phyloP scores from a whole-genome alignment of 1,284 basidiomycete genomes.

The Austroboletus novae-zelandiae region DNA sequence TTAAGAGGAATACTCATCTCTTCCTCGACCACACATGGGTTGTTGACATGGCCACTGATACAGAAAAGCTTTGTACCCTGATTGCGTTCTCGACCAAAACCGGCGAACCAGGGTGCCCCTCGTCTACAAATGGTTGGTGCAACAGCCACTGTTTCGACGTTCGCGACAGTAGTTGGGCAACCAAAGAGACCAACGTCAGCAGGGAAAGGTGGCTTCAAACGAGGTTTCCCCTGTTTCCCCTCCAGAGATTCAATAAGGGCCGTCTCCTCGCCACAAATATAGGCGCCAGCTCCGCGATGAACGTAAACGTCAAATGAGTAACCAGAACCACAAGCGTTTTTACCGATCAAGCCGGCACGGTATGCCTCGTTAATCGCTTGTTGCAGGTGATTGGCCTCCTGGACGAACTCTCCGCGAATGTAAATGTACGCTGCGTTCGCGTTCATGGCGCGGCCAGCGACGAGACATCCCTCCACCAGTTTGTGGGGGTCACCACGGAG shows the following conservation, averaged over 20 bases:
- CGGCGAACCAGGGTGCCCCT: slow-evolving; percentile 90
- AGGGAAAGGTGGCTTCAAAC: slow-evolving; percentile 99
- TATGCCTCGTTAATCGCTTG: slow-evolving; percentile 97
- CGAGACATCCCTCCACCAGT: slow-evolving; percentile 95
- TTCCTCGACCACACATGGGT: slow-evolving; percentile 97
- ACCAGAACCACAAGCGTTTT: slow-evolving; percentile 89
- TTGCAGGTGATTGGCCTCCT: slow-evolving; percentile 92
- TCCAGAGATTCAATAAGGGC: slow-evolving; percentile 96
- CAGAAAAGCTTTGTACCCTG: slow-evolving; percentile 96
- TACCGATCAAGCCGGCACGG: slow-evolving; percentile 87
- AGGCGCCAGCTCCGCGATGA: slow-evolving; percentile 96
- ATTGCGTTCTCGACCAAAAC: slow-evolving; percentile 91
- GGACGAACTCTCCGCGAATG: slow-evolving; percentile 97
- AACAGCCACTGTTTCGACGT: slow-evolving; percentile 97
- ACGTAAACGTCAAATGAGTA: slow-evolving; percentile 97
- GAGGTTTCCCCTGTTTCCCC: slow-evolving; percentile 97
- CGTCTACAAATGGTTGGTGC: slow-evolving; percentile 95
- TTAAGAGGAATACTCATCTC: slow-evolving; percentile 97
- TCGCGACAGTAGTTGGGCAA: slow-evolving; percentile 96
- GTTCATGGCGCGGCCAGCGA: slow-evolving; percentile 98
- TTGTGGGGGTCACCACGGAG: slow-evolving; percentile 98
- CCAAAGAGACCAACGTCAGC: slow-evolving; percentile 97
- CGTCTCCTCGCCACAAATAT: slow-evolving; percentile 99
- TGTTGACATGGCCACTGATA: slow-evolving; percentile 97
- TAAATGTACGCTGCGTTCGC: slow-evolving; percentile 98